Base-by-base conservation (phyloP, 306 rosid genomes). In the Parietaria judaica region DNA sequence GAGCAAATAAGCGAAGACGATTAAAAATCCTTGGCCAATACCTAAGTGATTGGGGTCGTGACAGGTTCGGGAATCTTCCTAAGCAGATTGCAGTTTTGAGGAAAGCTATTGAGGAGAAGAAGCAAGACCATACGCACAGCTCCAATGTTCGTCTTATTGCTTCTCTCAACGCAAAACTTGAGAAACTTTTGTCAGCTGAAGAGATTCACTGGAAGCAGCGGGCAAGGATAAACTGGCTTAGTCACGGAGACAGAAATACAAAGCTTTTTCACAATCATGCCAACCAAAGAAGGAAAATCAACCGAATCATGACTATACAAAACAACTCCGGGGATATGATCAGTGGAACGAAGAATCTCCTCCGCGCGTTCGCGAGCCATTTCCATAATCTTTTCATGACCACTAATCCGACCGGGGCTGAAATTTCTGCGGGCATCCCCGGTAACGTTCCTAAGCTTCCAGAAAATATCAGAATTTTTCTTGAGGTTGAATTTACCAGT, bases 191-290 rank as follows among this genome's bases (percentile, higher is more conserved):
- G 14, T 52, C 17, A 14, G 17, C 17, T 31, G 47, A 58, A 5
- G 63, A 58, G 17, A 12, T 58, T 36, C 37, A 58, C 8, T 58
- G 63, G 63, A 36, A 13, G 12, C 63, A 58, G 15, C 4, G 63
- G 9, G 17, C 63, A 8, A 11, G 14, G 47, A 36, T 36, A 1
- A 6, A 36, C 11, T 58, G 46, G 63, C 14, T 58, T 34, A 11
- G 45, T 39, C 48, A 58, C 35, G 46, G 46, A 36, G 63, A 58
- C 48, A 39, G 14, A 8, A 58, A 58, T 36, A 58, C 63, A 36
- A 58, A 58, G 31, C 11, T 58, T n/a, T 58, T 58, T 38, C 63
- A 58, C 37, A n/a, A 17, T 35, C 11, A 58, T 8, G 63, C 63
- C 6, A 13, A 14, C 35, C 2, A 8, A 15, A 58, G 49, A 38